Conservation (phyloP, 257 asterid species). For the Salvia rosmarinus region DNA sequence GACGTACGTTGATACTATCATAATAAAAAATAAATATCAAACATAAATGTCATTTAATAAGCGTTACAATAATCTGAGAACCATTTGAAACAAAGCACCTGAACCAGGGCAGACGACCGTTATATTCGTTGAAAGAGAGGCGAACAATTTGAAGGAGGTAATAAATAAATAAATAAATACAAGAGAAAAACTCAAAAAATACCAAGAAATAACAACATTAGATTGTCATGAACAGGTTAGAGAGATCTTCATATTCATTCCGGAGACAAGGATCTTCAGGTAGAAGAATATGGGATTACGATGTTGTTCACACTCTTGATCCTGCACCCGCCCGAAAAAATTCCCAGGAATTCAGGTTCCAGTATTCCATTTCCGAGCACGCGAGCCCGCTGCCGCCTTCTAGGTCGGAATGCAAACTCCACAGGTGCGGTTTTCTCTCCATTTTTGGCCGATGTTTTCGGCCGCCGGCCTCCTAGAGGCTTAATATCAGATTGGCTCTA, state of each 20-base stretch:
- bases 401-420: constrained; percentile 41
- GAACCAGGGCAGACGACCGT: constrained; percentile 29
- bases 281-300: constrained; percentile 56
- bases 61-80: no score
- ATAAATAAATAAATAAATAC: neutral
- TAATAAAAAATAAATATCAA: neutral
- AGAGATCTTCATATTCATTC: constrained; percentile 69
- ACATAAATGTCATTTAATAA: neutral
- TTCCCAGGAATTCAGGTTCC: constrained; percentile 35
- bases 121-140: constrained; percentile 30
- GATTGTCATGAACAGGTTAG: constrained; percentile 56
- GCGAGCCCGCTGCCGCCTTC: constrained; percentile 7
- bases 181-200: neutral
- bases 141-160: neutral
- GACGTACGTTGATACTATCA: neutral
- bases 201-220: neutral
- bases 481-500: neutral
- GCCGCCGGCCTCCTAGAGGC: constrained; percentile 35
- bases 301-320: constrained; percentile 19
- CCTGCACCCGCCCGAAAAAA: neutral
- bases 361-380: constrained; percentile 20
- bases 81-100: neutral
- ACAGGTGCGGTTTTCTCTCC: constrained; percentile 39
- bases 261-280: constrained; percentile 86
- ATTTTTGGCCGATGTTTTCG: constrained; percentile 45